Conservation (phyloP, 192 early-diverging fungal species). For the Rhizoclosmatium globosum region DNA sequence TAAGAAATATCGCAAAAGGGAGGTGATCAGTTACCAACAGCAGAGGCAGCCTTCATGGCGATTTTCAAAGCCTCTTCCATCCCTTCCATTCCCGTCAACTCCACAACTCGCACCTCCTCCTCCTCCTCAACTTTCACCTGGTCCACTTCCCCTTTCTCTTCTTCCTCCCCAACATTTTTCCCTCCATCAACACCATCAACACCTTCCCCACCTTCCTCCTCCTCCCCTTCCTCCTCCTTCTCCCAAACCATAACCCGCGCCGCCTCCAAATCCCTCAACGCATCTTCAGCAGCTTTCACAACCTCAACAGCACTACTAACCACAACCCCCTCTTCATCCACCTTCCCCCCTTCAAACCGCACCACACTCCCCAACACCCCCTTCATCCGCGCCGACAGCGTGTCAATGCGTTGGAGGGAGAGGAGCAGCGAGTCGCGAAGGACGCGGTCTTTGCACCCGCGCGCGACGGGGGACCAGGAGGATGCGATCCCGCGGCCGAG, state of each 20-base stretch:
- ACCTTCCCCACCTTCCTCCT: no score
- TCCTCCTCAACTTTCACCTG: background rate
- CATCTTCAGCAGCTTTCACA: conserved; percentile 33
- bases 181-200: background rate
- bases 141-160: background rate
- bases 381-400: conserved; percentile 33
- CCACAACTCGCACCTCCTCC: background rate
- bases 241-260: conserved; percentile 32
- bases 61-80: conserved; percentile 29
- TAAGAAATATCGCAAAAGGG: no score
- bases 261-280: conserved; percentile 40
- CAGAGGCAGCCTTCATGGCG: conserved; percentile 14
- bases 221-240: conserved; percentile 17
- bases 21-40: background rate
- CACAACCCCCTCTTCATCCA: conserved; percentile 39
- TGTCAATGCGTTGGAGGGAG: conserved; percentile 27
- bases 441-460: conserved; percentile 19
- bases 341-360: conserved; percentile 1
- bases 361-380: conserved; percentile 19
- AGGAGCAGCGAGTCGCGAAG: conserved; percentile 12
- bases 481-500: conserved; percentile 40
- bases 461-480: conserved; percentile 37
- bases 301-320: conserved; percentile 38
- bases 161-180: background rate
- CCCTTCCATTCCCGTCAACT: conserved; percentile 31